Evolutionary conservation across 2,329 filamentous ascomycete species (phyloP), one percentile per base, ranked within the genome.

Genomic region (Penicillium brasilianum): DNA sequence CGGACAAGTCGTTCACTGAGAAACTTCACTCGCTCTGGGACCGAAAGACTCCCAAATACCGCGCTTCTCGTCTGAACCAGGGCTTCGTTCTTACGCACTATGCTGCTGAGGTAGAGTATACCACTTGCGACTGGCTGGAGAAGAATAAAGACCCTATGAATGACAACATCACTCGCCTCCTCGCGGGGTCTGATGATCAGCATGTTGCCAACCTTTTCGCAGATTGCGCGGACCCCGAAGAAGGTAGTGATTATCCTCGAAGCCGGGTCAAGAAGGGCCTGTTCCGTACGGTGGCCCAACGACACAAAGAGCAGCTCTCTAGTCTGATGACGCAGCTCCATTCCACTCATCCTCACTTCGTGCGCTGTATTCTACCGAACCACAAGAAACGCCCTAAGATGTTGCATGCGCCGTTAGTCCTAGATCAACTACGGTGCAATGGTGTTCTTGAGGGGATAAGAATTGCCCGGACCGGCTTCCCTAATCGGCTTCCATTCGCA

Each of bases 91-190:
- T 99, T 20, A 99, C 95, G 0, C 95, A 99, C 74, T 99, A 99
- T 73, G 95, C 95, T 25, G 93, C 95, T 28, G 95, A 98, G 76
- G 95, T 99, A 2, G 96, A 99, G 76, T 99, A 99, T 76, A 93
- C 90, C 0, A 99, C 95, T 0, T 88, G 94, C 59, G 91, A 91
- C 60, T 99, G 95, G 95, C 81, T 99, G 36, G 94, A 98, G 77
- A 99, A 98, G 84, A 99, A 99, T 83, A 99, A 99, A 76, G 95
- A 99, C 72, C 96, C 95, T 1, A 78, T 99, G 49, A 98, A 98
- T 71, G 96, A 99, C 83, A 99, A 98, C 65, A 85, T 99, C 64
- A 99, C 96, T 0, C 87, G 92, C 22, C 84, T 99, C 8, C 85
- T 99, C 37, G 91, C 93, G 39, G 84, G 85, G 14, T 99, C 96